phyloP scores from a whole-genome alignment of 2,329 filamentous ascomycete species.

The Byssochlamys sp. region DNA sequence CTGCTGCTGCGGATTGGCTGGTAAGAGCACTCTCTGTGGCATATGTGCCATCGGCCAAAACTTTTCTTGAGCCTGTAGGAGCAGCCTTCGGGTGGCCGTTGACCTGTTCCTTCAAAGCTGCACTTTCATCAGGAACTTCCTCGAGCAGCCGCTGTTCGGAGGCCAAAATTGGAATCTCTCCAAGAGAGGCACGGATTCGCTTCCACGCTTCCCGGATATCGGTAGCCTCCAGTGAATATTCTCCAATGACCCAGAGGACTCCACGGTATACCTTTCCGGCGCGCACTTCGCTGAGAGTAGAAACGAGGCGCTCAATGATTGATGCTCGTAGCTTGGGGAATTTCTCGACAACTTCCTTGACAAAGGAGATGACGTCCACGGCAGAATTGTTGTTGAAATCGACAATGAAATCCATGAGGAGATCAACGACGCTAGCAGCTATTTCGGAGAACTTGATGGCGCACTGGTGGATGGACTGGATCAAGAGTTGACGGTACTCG shows the following conservation, averaged over 20 bases:
- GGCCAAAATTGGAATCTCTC: conserved; percentile 91
- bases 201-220: conserved; percentile 97
- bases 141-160: conserved; percentile 89
- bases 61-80: conserved; percentile 76
- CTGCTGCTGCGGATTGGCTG: conserved; percentile 78
- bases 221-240: conserved; percentile 87
- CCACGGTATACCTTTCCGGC: conserved; percentile 96
- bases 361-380: conserved; percentile 94
- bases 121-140: conserved; percentile 62
- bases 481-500: conserved; percentile 88
- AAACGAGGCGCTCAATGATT: conserved; percentile 80
- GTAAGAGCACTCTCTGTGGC: conserved; percentile 93
- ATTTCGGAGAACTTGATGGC: conserved; percentile 99
- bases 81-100: conserved; percentile 74
- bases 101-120: conserved; percentile 57
- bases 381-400: conserved; percentile 97
- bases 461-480: conserved; percentile 94
- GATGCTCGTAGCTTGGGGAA: conserved; percentile 81
- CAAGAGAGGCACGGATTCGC: conserved; percentile 81
- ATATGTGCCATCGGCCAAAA: conserved; percentile 92
- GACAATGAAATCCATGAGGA: conserved; percentile 97
- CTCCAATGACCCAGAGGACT: conserved; percentile 93
- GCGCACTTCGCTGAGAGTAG: conserved; percentile 82
- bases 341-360: conserved; percentile 97
- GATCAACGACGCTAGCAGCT: conserved; percentile 86